These are phyloP conservation scores for Leishmania amazonensis DNA, from an alignment of 208 protist genomes.

Conservation along the genomic window DNA sequence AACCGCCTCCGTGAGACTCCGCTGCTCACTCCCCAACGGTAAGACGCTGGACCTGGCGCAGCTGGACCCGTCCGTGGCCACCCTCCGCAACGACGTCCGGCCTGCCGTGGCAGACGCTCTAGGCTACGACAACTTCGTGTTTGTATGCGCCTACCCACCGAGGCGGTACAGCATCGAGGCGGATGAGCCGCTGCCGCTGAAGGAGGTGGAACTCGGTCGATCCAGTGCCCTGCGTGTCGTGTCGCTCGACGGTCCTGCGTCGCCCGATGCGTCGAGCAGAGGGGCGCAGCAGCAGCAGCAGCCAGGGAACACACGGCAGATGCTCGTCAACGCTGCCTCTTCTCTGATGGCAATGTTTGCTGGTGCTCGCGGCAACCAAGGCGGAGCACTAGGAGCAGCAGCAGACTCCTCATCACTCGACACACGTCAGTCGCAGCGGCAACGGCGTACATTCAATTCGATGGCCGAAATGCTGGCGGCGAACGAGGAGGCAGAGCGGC, in stretches of 20 bases:
- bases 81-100: conserved; percentile 57
- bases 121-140: conserved; percentile 43
- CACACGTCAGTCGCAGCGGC: conserved; percentile 2
- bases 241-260: conserved; percentile 15
- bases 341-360: conserved; percentile 24
- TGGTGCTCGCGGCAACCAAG: background rate
- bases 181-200: conserved; percentile 50
- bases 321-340: conserved; percentile 22
- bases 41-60: conserved; percentile 32
- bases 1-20: conserved; percentile 44
- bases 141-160: conserved; percentile 60
- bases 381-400: background rate
- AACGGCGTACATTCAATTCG: conserved; percentile 29
- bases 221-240: conserved; percentile 71
- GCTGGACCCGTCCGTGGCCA: conserved; percentile 41
- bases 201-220: conserved; percentile 38
- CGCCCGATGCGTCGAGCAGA: conserved; percentile 9
- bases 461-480: conserved; percentile 59
- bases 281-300: conserved; percentile 2
- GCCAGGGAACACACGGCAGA: conserved; percentile 4
- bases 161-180: conserved; percentile 39
- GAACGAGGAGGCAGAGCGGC: conserved; percentile 41
- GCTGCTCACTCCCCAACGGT: conserved; percentile 67
- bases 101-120: conserved; percentile 32
- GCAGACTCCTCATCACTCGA: background rate